Evolutionary conservation across 768 basidiomycete species (phyloP), one percentile per base, ranked within the genome.

Genomic region (Termitomyces sp.): DNA sequence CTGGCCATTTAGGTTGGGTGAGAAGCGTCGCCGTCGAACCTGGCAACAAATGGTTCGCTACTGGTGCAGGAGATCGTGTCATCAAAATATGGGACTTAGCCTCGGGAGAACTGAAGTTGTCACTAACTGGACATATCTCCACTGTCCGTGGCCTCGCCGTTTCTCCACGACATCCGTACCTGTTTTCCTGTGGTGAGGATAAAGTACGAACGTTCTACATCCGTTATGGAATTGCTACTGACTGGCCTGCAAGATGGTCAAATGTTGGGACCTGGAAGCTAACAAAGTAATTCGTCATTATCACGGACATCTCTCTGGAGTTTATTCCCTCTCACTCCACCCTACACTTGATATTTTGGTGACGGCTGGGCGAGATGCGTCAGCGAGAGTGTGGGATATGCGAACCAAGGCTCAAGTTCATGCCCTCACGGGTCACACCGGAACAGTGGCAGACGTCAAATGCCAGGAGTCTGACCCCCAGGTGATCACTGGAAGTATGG

Each of bases 281-380:
- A 99, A 99, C 81, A 99, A 98, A 75, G 96, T 98, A 62, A 99
- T 99, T 59, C 86, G 97, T 20, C 95, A 98, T 74, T 98, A 99
- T 71, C 97, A 99, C 71, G 97, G 97, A 2, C 97, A 99, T 73
- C 83, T 97, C 25, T 98, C 96, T 0, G 97, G 97, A 48, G 96
- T 99, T n/a, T 98, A 98, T 69, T 81, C 94, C 0, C 81, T 98
- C 58, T 86, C 89, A 25, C 79, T 99, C 2, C 97, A 98, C 69
- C 97, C 97, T 1, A 98, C 96, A 0, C 86, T 99, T 56, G 97
- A 98, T 69, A 80, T 99, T 3, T 85, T 99, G 45, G 94, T 98
- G 49, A 99, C 97, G 0, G 86, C 91, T 4, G 97, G 97, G 46
- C 88, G 97, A 67, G 97, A 99, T 69, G 95, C 97, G 8, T 94